Percentiles rank a stretch among this genome's conserved stretches.
Evolutionary conservation across 129 eudicot genomes (phyloP).

Genomic region (Pulicaria dysenterica): DNA sequence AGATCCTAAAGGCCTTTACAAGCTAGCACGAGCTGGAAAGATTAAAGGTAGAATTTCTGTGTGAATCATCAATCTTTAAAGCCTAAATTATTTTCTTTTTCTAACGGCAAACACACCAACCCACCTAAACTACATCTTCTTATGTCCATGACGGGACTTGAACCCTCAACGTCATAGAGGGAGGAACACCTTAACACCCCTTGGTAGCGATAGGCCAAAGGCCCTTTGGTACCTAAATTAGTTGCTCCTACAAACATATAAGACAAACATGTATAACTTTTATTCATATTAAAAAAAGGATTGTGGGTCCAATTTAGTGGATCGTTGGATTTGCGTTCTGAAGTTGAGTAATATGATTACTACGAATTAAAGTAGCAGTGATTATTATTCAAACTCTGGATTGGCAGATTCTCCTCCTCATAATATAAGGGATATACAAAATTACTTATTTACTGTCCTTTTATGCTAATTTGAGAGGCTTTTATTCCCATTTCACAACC

Average conservation of each 20-base stretch:
- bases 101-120: no score
- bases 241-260: neutral
- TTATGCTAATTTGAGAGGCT: no score
- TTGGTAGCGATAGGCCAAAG: no score
- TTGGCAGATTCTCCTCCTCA: neutral
- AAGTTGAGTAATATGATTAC: no score
- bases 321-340: no score
- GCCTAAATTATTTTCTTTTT: neutral
- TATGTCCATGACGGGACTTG: no score
- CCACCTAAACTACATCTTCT: no score
- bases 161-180: no score
- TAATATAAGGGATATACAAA: neutral
- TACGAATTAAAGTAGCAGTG: no score
- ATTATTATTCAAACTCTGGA: no score
- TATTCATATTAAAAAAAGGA: neutral
- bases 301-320: neutral
- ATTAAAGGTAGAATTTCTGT: slow-evolving; percentile 62
- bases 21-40: slow-evolving; percentile 98
- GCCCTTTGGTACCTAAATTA: no score
- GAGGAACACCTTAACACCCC: no score
- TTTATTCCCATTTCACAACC: neutral
- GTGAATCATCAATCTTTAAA: neutral
- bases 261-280: slow-evolving; percentile 7
- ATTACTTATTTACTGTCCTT: neutral
- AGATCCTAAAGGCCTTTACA: slow-evolving; percentile 97